Evolutionary conservation across 106 monocot species (phyloP), one percentile per base, ranked within the genome.

Genomic region (Posidonia australis): DNA sequence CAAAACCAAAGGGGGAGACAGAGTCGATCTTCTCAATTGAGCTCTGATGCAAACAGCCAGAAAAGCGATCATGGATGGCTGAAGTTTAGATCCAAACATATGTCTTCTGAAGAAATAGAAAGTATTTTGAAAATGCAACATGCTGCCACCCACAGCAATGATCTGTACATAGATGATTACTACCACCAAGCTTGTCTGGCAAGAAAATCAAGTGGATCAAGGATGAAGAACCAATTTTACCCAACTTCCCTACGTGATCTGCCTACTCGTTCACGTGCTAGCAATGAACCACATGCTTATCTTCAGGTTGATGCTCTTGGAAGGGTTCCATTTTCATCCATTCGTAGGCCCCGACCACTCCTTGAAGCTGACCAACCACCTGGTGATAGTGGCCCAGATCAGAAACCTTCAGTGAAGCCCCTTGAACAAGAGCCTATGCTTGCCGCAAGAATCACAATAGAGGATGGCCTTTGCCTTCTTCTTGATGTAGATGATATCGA

Each of bases 41-140:
- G 24, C 27, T 82, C 72, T 11, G 78, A 82, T 23, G 21, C 56
- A 0, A 53, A 57, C 30, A 64, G 68, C 47, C 75, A 71, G 28
- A 76, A 60, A 49, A 46, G 71, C 59, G 67, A 78, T 13, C 46
- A 22, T 60, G 52, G 71, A 6, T 68, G 46, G 54, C 28, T 71
- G 13, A 75, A 76, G 44, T 76, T 86, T 51, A 80, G 71, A 45
- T 77, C 86, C 10, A 83, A 77, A 56, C 80, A 87, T 51, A 87
- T 87, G 86, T 71, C 83, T 32, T 60, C 78, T 61, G 86, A 83
- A 54, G 86, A 87, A 64, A 82, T 87, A 44, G 80, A 80, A 60
- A 83, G 62, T 54, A 75, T 87, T 71, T 16, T 75, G 62, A 81
- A 68, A 51, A 73, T 82, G 66, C 85, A 85, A 41, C 78, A 85